Evolutionary conservation across 305 asterid species (phyloP).

Genomic region (Withania somnifera): DNA sequence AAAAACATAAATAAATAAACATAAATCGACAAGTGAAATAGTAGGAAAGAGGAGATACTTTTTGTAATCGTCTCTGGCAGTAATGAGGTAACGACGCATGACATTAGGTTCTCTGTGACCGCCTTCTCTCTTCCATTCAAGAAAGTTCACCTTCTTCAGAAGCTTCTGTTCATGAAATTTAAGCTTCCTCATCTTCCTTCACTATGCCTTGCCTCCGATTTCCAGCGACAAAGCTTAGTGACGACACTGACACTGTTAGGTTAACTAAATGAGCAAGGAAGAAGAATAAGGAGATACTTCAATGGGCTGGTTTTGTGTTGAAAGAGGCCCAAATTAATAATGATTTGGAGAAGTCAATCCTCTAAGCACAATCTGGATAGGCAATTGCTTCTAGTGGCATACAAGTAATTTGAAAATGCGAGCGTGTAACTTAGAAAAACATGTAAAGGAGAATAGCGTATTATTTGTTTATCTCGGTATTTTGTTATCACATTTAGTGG

Average conservation of each 20-base stretch:
- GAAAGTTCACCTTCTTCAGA: slow-evolving; percentile 61
- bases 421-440: no score
- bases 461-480: no score
- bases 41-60: slow-evolving; percentile 25
- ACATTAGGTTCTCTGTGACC: slow-evolving; percentile 72
- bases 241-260: not conserved
- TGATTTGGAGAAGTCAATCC: no score
- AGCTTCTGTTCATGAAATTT: slow-evolving; percentile 76
- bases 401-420: no score
- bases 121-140: slow-evolving; percentile 89
- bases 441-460: no score
- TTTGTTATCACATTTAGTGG: no score
- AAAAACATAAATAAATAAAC: not conserved
- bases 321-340: no score
- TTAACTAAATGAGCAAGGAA: not conserved
- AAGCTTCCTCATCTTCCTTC: slow-evolving; percentile 58
- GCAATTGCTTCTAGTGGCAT: no score
- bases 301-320: no score
- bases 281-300: not conserved
- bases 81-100: slow-evolving; percentile 69
- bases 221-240: not conserved
- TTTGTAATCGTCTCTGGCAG: slow-evolving; percentile 83
- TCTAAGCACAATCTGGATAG: no score
- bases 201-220: not conserved
- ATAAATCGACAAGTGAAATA: no score